These are phyloP conservation scores for Ustilago lituana DNA, from an alignment of 1,284 basidiomycete species.

Conservation along the genomic window DNA sequence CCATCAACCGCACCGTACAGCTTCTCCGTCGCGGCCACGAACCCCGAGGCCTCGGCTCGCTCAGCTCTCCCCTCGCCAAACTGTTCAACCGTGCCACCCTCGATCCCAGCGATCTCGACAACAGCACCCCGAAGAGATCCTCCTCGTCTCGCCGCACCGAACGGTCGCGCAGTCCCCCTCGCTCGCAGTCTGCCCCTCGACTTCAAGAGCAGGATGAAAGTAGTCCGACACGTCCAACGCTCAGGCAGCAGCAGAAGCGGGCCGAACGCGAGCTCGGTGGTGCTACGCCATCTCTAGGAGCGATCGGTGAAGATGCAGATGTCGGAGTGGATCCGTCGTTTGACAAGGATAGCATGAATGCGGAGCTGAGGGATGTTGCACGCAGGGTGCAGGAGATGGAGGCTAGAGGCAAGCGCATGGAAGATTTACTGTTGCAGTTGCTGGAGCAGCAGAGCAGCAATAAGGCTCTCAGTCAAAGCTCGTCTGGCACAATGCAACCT, in stretches of 20 bases:
- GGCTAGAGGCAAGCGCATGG: slow-evolving; percentile 41
- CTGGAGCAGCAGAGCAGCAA: slow-evolving; percentile 19
- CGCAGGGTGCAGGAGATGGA: slow-evolving; percentile 42
- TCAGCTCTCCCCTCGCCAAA: slow-evolving; percentile 40
- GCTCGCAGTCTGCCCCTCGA: slow-evolving; percentile 6
- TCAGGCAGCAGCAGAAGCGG: background rate
- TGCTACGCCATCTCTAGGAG: too few relatives aligned
- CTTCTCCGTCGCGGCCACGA: slow-evolving; percentile 24
- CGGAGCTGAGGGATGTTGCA: slow-evolving; percentile 28
- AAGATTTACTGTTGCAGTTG: slow-evolving; percentile 37
- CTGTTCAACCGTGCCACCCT: slow-evolving; percentile 31
- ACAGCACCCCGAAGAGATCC: background rate
- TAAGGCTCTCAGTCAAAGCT: background rate
- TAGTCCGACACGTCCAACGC: slow-evolving; percentile 7
- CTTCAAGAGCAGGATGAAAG: background rate
- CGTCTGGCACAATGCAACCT: too few relatives aligned
- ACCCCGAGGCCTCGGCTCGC: slow-evolving; percentile 37
- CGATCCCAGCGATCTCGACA: slow-evolving; percentile 18
- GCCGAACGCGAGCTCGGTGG: background rate
- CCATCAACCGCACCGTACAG: slow-evolving; percentile 12
- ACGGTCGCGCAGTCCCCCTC: slow-evolving; percentile 1
- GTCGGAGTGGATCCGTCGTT: background rate
- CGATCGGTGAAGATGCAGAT: slow-evolving; percentile 1
- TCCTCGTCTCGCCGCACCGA: slow-evolving; percentile 6
- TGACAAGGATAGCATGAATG: slow-evolving; percentile 11